Percentiles rank a stretch among this genome's conserved stretches.
These are phyloP conservation scores for Pleurostoma richardsiae DNA, from an alignment of 2,329 filamentous ascomycete genomes.

Conservation along the genomic window DNA sequence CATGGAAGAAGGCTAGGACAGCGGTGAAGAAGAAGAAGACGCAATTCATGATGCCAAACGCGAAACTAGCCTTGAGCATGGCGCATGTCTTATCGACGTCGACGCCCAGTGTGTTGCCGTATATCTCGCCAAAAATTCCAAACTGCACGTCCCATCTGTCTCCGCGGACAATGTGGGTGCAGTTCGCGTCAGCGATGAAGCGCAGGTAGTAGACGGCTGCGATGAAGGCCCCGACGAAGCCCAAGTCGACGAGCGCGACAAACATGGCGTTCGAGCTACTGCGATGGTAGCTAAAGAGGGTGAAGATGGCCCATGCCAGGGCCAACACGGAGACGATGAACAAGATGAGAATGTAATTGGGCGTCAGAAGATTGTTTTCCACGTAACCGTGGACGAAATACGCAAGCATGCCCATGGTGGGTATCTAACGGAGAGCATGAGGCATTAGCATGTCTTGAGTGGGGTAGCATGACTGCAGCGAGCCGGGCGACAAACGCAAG, in stretches of 20 bases:
- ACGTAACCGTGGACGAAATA: constrained; percentile 61
- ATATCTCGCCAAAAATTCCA: constrained; percentile 55
- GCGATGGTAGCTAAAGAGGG: constrained; percentile 63
- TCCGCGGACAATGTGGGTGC: constrained; percentile 50
- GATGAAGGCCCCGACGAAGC: constrained; percentile 60
- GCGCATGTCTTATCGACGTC: constrained; percentile 71
- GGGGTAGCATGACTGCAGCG: neutral
- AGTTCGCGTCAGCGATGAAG: constrained; percentile 59
- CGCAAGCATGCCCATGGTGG: constrained; percentile 60
- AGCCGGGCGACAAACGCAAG: neutral
- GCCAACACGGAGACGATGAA: constrained; percentile 64
- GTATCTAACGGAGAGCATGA: constrained; percentile 40
- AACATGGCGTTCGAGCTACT: constrained; percentile 56
- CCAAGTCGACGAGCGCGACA: constrained; percentile 54
- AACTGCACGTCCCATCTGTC: constrained; percentile 52
- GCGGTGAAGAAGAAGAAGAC: constrained; percentile 77
- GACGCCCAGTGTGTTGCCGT: constrained; percentile 44
- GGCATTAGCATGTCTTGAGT: neutral
- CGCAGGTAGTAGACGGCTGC: constrained; percentile 56
- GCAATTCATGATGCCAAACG: constrained; percentile 83
- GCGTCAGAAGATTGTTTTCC: constrained; percentile 51
- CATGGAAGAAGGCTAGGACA: constrained; percentile 61
- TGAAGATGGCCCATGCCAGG: constrained; percentile 59
- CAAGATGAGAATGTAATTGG: constrained; percentile 57
- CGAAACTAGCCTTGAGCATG: constrained; percentile 89